Base-by-base conservation (phyloP, 2,329 filamentous ascomycete genomes). In the Penicillium italicum region DNA sequence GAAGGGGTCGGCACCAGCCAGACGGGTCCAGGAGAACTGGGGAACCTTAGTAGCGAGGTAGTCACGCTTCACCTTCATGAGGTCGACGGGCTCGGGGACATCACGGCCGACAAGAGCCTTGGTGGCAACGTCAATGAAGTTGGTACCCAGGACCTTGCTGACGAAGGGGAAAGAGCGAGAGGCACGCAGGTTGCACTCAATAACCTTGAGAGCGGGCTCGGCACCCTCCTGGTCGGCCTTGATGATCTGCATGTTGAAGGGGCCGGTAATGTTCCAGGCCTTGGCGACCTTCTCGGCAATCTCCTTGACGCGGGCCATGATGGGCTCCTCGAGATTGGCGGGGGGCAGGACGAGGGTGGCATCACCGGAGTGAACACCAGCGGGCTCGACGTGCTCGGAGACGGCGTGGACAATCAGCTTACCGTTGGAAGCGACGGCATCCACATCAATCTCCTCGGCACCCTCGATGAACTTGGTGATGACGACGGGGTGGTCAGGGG, bases 161-260 rank as follows among this genome's bases (percentile, higher is more conserved):
- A 96, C 91, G 76, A 97, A 97, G 71, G 94, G 93, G 86, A 97
- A 97, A 1, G 93, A 97, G 61, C 93, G 91, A 57, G 93, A 97
- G 55, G 93, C 94, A 74, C 93, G 93, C 60, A 97, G 86, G 76
- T 97, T 97, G 81, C 93, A 97, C 78, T 97, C 93, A 61, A 97
- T 97, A 69, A 97, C 93, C 82, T 97, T 97, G 63, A 97, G 84
- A 28, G 84, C 81, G 33, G 89, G 85, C 69, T 88, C 83, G 53
- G 87, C 87, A 55, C 89, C 89, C 56, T 90, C 86, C 31, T 88
- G 80, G 12, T 90, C 82, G 34, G 89, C 91, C 80, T 96, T 96
- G 83, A 99, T 97, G 77, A 99, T 96, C 74, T 99, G 94, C 93
- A 99, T 97, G 83, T 99, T 99, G 85, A 97, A 99, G 56, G 94